Conservation (phyloP, 371 early-diverging fungal genomes). For the Apophysomyces elegans region DNA sequence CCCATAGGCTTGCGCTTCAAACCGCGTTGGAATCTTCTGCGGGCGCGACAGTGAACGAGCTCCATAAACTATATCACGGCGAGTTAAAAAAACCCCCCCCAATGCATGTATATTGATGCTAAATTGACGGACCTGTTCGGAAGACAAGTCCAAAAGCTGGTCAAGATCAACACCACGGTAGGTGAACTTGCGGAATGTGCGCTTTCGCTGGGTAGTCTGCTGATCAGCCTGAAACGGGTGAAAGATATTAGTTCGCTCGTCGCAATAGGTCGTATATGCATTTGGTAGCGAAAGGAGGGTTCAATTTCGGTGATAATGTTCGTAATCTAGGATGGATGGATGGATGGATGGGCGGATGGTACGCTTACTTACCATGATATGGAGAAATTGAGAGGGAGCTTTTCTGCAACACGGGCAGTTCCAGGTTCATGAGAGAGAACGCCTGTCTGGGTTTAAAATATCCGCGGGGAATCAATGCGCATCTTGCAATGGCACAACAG, state of each 20-base stretch:
- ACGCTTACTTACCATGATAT: conserved; percentile 2
- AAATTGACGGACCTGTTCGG: conserved; percentile 69
- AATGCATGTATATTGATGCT: neutral
- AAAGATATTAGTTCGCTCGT: neutral
- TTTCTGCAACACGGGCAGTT: neutral
- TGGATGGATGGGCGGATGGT: conserved; percentile 4
- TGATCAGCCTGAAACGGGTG: conserved; percentile 53
- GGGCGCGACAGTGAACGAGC: conserved; percentile 93
- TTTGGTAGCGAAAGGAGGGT: neutral
- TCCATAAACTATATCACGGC: conserved; percentile 71
- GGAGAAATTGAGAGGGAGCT: conserved; percentile 11
- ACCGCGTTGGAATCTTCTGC: conserved; percentile 97
- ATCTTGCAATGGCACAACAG: too few species aligned
- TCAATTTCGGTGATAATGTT: neutral
- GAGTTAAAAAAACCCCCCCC: neutral
- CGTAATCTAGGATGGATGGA: neutral
- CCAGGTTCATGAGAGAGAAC: neutral
- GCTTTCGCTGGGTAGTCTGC: conserved; percentile 74
- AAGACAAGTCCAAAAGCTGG: conserved; percentile 89
- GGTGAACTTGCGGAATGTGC: conserved; percentile 98
- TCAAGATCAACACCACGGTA: conserved; percentile 98
- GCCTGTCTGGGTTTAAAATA: neutral
- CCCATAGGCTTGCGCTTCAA: conserved; percentile 97
- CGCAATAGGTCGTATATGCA: too few species aligned
- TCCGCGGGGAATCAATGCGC: too few species aligned